Conservation (phyloP, 257 asterid genomes). For the Solanum bulbocastanum region DNA sequence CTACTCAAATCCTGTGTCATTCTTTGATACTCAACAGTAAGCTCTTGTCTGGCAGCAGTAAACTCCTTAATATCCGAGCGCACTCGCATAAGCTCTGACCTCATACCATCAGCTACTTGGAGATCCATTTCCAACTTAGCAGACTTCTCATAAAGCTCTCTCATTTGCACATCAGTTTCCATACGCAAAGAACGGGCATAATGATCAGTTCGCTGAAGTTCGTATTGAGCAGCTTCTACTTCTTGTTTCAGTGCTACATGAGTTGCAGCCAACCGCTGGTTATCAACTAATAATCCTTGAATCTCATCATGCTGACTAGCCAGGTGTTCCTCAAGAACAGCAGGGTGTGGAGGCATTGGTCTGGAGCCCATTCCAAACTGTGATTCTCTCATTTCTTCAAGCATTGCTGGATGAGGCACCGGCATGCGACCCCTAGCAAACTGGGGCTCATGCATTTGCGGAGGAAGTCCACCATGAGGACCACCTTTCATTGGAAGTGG, state of each 20-base stretch:
- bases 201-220: constrained; percentile 72
- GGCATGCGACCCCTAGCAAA: constrained; percentile 45
- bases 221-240: constrained; percentile 63
- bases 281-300: constrained; percentile 67
- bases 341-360: constrained; percentile 66
- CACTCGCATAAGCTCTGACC: constrained; percentile 78
- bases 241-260: constrained; percentile 94
- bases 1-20: constrained; percentile 83
- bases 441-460: constrained; percentile 42
- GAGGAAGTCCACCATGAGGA: constrained; percentile 49
- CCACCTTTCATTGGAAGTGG: constrained; percentile 50
- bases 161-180: constrained; percentile 58
- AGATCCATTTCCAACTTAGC: constrained; percentile 71
- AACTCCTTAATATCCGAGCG: constrained; percentile 70
- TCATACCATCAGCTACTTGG: constrained; percentile 56
- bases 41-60: constrained; percentile 67
- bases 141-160: constrained; percentile 73
- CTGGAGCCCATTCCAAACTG: constrained; percentile 55
- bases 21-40: constrained; percentile 60
- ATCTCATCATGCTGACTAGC: constrained; percentile 82
- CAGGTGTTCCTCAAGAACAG: constrained; percentile 58
- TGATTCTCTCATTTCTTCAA: constrained; percentile 66
- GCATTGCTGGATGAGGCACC: constrained; percentile 41
- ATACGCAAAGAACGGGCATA: constrained; percentile 59
- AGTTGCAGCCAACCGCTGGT: constrained; percentile 91